These are phyloP conservation scores for Pyracantha coccinea DNA, from an alignment of 331 rosid genomes.

Conservation along the genomic window DNA sequence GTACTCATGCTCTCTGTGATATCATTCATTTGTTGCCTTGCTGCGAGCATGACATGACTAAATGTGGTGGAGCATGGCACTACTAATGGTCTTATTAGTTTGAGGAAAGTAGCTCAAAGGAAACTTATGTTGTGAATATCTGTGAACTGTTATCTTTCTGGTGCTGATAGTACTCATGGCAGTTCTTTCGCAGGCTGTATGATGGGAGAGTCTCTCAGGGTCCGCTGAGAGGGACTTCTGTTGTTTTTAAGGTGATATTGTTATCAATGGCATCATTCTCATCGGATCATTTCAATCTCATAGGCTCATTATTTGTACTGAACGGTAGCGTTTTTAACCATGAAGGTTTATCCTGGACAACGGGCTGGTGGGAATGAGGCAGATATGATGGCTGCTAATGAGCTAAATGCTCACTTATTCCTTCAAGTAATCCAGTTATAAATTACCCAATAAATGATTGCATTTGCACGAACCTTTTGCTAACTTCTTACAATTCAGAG, in stretches of 20 bases:
- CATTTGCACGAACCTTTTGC: neutral
- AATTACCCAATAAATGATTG: neutral
- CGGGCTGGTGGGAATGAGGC: conserved; percentile 78
- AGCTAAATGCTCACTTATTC: conserved; percentile 69
- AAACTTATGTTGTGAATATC: neutral
- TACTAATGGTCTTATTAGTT: neutral
- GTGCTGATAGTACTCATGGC: conserved; percentile 48
- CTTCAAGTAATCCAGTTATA: conserved; percentile 59
- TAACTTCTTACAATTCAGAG: neutral
- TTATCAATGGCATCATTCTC: neutral
- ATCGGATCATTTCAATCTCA: neutral
- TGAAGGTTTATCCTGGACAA: conserved; percentile 90
- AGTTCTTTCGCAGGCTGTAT: conserved; percentile 75
- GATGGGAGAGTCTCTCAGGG: conserved; percentile 92
- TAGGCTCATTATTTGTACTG: conserved; percentile 1
- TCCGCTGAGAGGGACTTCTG: conserved; percentile 51
- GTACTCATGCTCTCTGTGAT: too few species aligned
- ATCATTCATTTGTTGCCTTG: too few species aligned
- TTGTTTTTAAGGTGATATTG: conserved; percentile 66
- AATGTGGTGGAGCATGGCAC: too few species aligned
- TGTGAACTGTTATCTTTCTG: neutral
- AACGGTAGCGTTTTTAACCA: neutral
- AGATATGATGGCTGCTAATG: conserved; percentile 95
- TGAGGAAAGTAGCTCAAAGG: neutral
- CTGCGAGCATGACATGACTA: too few species aligned